Conservation (phyloP, 1,284 basidiomycete genomes). For the Amylostereum areolatum region DNA sequence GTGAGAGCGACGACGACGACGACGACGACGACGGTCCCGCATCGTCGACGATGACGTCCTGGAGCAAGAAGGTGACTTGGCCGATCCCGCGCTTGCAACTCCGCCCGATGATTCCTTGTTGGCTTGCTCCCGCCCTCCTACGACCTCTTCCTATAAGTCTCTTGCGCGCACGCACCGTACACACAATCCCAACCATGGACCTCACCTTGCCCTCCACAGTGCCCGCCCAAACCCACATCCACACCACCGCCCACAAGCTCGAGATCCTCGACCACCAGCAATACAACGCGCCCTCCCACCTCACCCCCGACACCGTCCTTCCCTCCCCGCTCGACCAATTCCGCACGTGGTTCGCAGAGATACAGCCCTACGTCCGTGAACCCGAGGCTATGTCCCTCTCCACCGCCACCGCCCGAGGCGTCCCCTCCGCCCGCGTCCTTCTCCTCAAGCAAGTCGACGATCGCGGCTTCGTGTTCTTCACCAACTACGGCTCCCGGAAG, state of each 20-base stretch:
- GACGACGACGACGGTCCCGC: no score
- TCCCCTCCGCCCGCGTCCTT: constrained; percentile 87
- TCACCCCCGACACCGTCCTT: constrained; percentile 52
- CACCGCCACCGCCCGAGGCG: constrained; percentile 65
- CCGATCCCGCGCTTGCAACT: no score
- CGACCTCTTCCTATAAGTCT: background rate
- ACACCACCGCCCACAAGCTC: constrained; percentile 41
- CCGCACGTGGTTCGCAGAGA: constrained; percentile 76
- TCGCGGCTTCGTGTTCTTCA: constrained; percentile 91
- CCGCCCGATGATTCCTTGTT: no score
- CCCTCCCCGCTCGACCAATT: constrained; percentile 80
- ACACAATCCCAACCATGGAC: constrained; percentile 3
- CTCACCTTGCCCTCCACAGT: background rate
- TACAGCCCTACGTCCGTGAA: constrained; percentile 59
- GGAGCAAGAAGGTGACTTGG: no score
- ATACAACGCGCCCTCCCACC: constrained; percentile 60
- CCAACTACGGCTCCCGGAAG: constrained; percentile 94
- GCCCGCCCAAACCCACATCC: constrained; percentile 13
- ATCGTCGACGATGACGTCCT: no score
- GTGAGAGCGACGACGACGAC: no score
- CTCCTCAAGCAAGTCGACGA: constrained; percentile 87
- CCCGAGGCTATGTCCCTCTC: constrained; percentile 87
- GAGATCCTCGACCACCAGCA: constrained; percentile 71
- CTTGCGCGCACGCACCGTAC: background rate
- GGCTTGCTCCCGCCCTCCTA: no score